These are phyloP conservation scores for Saksenaea vasiformis DNA, from an alignment of 371 early-diverging fungal species.

Conservation along the genomic window DNA sequence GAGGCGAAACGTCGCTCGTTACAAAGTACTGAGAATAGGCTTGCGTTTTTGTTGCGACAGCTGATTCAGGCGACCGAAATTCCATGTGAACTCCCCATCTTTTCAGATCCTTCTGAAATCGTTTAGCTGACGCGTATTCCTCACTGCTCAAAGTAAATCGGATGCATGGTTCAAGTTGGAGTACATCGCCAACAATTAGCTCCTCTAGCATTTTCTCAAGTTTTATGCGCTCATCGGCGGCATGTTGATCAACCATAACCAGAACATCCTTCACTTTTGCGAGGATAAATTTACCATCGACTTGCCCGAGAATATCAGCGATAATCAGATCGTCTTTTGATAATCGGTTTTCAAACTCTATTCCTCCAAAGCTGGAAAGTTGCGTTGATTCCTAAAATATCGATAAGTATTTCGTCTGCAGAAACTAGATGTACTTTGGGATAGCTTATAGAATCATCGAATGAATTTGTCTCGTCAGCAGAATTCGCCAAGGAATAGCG, in stretches of 20 bases:
- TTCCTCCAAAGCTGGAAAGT: background rate
- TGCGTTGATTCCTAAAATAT: background rate
- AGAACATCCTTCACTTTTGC: slow-evolving; percentile 37
- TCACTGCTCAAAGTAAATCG: slow-evolving; percentile 40
- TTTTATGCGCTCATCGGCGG: slow-evolving; percentile 80
- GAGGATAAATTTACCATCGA: slow-evolving; percentile 71
- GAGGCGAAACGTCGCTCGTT: slow-evolving; percentile 17
- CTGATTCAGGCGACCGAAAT: background rate
- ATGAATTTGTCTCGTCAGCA: no score
- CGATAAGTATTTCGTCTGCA: background rate
- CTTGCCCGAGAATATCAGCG: slow-evolving; percentile 59
- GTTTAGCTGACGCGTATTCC: slow-evolving; percentile 36
- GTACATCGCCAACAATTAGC: slow-evolving; percentile 28
- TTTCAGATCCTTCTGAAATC: slow-evolving; percentile 32
- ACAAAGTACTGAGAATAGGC: slow-evolving; percentile 35
- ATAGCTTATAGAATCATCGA: background rate
- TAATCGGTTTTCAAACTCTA: slow-evolving; percentile 24
- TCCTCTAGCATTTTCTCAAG: slow-evolving; percentile 58
- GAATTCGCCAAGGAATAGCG: no score
- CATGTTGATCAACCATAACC: slow-evolving; percentile 83
- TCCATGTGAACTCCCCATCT: slow-evolving; percentile 65
- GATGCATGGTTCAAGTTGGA: slow-evolving; percentile 50
- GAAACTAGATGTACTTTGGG: background rate
- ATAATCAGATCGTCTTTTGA: slow-evolving; percentile 33
- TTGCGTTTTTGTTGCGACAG: background rate